These are phyloP conservation scores for Gamsiella multidivaricata DNA, from an alignment of 192 early-diverging fungal genomes.

Conservation along the genomic window DNA sequence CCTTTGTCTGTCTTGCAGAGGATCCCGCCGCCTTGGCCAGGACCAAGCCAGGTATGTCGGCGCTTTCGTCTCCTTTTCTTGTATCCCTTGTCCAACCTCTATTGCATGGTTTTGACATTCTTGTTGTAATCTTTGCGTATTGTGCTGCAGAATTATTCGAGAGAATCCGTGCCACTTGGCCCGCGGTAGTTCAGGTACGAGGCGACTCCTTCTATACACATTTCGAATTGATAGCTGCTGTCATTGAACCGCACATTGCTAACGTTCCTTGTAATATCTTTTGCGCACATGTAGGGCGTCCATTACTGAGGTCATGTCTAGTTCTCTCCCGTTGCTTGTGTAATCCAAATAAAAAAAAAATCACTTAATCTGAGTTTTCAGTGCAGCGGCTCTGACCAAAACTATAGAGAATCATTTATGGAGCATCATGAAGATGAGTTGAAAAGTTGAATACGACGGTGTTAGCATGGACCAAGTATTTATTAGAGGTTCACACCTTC, in stretches of 20 bases:
- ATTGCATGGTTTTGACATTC: too few species aligned
- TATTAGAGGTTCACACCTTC: too few species aligned
- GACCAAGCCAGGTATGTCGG: conserved; percentile 40
- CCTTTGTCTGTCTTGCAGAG: conserved; percentile 94
- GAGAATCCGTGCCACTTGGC: conserved; percentile 45
- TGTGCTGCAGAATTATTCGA: conserved; percentile 33
- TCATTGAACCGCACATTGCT: too few species aligned
- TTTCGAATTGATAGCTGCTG: too few species aligned
- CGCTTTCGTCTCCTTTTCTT: neutral
- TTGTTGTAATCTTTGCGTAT: neutral
- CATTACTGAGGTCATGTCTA: neutral
- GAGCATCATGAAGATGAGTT: too few species aligned
- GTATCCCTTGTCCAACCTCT: neutral
- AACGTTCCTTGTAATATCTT: too few species aligned
- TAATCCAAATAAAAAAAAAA: neutral
- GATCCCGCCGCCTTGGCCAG: conserved; percentile 80
- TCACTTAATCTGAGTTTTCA: too few species aligned
- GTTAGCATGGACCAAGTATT: too few species aligned
- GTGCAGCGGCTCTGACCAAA: too few species aligned
- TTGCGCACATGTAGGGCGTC: neutral
- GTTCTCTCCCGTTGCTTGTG: neutral
- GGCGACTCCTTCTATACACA: neutral
- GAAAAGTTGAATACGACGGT: too few species aligned
- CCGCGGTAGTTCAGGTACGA: conserved; percentile 55
- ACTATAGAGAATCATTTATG: too few species aligned